These are phyloP conservation scores for Geum urbanum DNA, from an alignment of 306 rosid species.

Conservation along the genomic window DNA sequence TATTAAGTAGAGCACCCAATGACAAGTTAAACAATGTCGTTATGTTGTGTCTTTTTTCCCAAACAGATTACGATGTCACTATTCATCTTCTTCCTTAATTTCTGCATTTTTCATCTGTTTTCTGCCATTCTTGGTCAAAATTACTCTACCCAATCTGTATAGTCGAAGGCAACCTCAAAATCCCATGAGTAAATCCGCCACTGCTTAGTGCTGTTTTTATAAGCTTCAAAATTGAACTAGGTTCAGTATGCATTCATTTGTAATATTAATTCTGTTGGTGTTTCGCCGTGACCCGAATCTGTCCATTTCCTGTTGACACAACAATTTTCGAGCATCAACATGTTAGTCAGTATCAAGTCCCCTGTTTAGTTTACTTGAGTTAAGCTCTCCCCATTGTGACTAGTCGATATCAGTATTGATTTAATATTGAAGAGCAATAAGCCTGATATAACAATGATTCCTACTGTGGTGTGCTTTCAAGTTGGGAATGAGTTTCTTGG, in stretches of 20 bases:
- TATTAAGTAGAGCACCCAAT: too few species aligned
- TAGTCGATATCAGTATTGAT: background rate
- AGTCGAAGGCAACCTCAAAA: too few species aligned
- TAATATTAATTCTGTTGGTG: background rate
- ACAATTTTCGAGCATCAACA: background rate
- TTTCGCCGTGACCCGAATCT: background rate
- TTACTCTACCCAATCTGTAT: too few species aligned
- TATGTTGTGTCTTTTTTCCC: too few species aligned
- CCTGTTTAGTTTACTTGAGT: too few species aligned
- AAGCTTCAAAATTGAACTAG: background rate
- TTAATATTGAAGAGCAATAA: background rate
- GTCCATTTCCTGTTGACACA: background rate
- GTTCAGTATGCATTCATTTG: background rate
- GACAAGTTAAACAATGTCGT: too few species aligned
- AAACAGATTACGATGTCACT: too few species aligned
- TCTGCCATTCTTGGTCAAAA: too few species aligned
- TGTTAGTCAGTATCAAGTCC: background rate
- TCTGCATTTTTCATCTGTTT: too few species aligned
- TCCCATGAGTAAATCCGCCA: too few species aligned
- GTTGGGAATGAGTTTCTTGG: background rate
- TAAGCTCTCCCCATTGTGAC: background rate
- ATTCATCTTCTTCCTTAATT: too few species aligned
- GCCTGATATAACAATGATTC: background rate
- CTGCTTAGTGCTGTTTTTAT: background rate
- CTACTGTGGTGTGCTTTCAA: background rate